Percentiles rank a stretch among this genome's conserved stretches.
Conservation (phyloP, 345 rosid genomes). For the Arabidopsis suecica region DNA sequence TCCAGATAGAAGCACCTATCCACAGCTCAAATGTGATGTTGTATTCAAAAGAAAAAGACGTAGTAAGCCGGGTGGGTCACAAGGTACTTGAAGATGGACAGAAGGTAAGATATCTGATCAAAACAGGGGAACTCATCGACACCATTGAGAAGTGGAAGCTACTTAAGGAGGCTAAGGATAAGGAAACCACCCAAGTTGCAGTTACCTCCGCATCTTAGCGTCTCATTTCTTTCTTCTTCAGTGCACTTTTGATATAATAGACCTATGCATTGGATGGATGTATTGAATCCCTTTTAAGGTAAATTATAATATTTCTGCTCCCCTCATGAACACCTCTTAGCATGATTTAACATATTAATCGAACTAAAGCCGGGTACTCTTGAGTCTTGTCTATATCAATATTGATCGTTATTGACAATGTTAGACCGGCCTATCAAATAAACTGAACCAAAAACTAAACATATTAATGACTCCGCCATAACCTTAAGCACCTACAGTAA, state of each 20-base stretch:
- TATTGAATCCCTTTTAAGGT: conserved; percentile 16
- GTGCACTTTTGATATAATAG: conserved; percentile 12
- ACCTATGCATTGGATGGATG: conserved; percentile 25
- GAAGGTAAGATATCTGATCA: conserved; percentile 73
- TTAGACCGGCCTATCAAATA: too few relatives aligned
- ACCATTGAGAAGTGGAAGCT: conserved; percentile 71
- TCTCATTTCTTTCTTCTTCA: conserved; percentile 16
- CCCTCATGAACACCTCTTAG: neutral
- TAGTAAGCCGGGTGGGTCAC: conserved; percentile 85
- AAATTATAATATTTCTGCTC: neutral
- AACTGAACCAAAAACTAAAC: too few relatives aligned
- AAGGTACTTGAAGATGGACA: conserved; percentile 72
- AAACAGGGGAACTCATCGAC: conserved; percentile 90
- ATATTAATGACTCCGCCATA: too few relatives aligned
- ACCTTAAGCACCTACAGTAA: too few relatives aligned
- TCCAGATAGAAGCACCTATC: conserved; percentile 91
- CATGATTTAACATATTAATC: too few relatives aligned
- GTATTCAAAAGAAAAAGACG: conserved; percentile 79
- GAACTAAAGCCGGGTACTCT: too few relatives aligned
- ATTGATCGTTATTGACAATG: too few relatives aligned
- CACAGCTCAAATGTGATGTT: conserved; percentile 98
- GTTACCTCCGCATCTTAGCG: conserved; percentile 33
- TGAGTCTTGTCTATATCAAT: too few relatives aligned
- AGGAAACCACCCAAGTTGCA: conserved; percentile 65
- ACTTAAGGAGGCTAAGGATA: conserved; percentile 65